These are phyloP conservation scores for Clonostachys sp. DNA, from an alignment of 2,329 filamentous ascomycete genomes.

Conservation along the genomic window DNA sequence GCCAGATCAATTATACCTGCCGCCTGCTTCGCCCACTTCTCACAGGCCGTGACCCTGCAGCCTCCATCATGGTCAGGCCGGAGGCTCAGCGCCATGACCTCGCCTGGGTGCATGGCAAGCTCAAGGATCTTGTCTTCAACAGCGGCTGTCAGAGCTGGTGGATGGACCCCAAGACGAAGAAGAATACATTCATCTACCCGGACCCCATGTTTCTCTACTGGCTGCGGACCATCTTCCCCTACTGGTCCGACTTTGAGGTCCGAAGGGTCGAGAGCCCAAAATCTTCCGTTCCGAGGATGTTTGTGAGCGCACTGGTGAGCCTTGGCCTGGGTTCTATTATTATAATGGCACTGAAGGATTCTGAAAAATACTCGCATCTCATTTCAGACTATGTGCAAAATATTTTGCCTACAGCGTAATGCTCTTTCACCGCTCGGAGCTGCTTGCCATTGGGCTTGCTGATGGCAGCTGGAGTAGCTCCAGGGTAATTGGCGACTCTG, in stretches of 20 bases:
- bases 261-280: too few species aligned
- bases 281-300: too few species aligned
- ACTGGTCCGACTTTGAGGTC: conserved; percentile 24
- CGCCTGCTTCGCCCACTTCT: conserved; percentile 28
- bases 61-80: conserved; percentile 17
- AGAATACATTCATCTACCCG: conserved; percentile 48
- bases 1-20: conserved; percentile 41
- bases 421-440: too few species aligned
- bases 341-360: too few species aligned
- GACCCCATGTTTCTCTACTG: conserved; percentile 45
- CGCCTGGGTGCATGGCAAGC: conserved; percentile 29
- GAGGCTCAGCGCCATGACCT: conserved; percentile 14
- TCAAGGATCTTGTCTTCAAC: conserved; percentile 38
- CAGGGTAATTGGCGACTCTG: too few species aligned
- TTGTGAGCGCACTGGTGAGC: too few species aligned
- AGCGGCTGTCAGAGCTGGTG: conserved; percentile 48
- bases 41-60: conserved; percentile 12
- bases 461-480: too few species aligned
- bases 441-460: too few species aligned
- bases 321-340: too few species aligned
- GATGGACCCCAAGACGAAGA: conserved; percentile 35
- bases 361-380: too few species aligned
- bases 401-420: too few species aligned
- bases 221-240: conserved; percentile 38
- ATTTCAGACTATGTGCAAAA: too few species aligned